Evolutionary conservation across 345 rosid species (phyloP), one percentile per base, ranked within the genome.

Genomic region (Eucalyptus paniculata): DNA sequence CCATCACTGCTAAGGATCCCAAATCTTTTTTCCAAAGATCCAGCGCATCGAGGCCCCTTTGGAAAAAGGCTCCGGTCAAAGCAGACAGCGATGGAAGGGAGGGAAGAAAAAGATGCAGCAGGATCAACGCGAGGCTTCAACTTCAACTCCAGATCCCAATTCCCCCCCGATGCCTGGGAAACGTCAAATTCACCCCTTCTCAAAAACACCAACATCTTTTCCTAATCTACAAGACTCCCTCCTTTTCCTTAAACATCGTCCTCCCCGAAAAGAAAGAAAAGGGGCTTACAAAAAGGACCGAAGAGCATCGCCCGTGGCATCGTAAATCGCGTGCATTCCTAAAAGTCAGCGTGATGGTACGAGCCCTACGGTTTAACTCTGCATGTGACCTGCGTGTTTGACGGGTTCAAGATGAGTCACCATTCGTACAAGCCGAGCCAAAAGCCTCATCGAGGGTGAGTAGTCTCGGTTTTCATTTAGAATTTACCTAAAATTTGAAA

Each of bases 191-290:
- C 21, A 4, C 12, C 21, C 37, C 32, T 15, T 4, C 72, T 62
- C 72, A 62, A 14, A 16, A 65, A n/a, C 40, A 8, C 80, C 80
- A 30, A 30, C 72, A 62, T 62, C 72, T 30, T 30, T 62, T 30
- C 69, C 18, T 30, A 3, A 28, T 2, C 69, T 2, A 0, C 69
- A 1, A 62, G 69, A 4, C 34, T 30, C n/a, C 4, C 12, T 1
- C 32, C 32, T 12, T 11, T n/a, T 67, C 37, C 18, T 37, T 16
- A 32, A 67, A 32, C 77, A n/a, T n/a, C 77, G 80, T 67, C 21
- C 80, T n/a, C 81, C 42, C 44, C 44, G 44, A 34, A 69, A 34
- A 32, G 19, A 65, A 14, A 28, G 26, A 53, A 53, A 21, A 21
- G 58, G 10, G 58, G 26, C 26, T 53, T 53, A 0, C 58, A 21